Percentiles rank a stretch among this genome's conserved stretches.
Evolutionary conservation across 352 stramenopile genomes (phyloP).

Genomic region (Globisporangium orthogonon): DNA sequence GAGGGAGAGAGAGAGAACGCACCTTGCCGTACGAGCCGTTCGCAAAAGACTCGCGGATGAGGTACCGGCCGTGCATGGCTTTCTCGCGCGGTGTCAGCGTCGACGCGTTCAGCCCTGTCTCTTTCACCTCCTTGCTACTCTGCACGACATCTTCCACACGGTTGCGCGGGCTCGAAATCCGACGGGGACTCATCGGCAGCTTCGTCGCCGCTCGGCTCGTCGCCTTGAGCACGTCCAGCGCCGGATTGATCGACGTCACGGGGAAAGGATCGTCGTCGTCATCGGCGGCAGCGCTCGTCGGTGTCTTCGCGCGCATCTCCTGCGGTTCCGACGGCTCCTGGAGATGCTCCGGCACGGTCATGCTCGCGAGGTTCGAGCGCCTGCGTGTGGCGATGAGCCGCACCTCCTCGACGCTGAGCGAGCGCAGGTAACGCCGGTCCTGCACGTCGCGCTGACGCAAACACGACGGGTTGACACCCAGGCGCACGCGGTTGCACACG

Average conservation of each 20-base stretch:
- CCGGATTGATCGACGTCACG: constrained; percentile 7
- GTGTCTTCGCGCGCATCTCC: constrained; percentile 18
- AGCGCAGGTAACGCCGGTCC: constrained; percentile 38
- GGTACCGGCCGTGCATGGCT: constrained; percentile 61
- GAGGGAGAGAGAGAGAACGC: constrained; percentile 2
- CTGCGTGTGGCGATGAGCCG: constrained; percentile 35
- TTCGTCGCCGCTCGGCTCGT: constrained; percentile 1
- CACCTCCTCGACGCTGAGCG: constrained; percentile 43
- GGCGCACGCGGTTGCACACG: constrained; percentile 64
- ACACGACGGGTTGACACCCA: constrained; percentile 36
- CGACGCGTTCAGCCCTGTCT: constrained; percentile 18
- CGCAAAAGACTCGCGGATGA: constrained; percentile 69
- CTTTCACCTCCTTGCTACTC: constrained; percentile 7
- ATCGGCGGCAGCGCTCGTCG: background rate
- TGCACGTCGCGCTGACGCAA: constrained; percentile 33
- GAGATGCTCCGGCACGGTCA: background rate
- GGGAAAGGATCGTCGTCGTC: constrained; percentile 8
- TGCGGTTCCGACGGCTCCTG: constrained; percentile 3
- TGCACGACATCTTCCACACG: constrained; percentile 8
- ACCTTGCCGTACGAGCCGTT: constrained; percentile 65
- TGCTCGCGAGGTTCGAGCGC: constrained; percentile 12
- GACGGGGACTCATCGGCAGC: constrained; percentile 8
- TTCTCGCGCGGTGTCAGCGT: constrained; percentile 54
- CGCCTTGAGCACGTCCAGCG: constrained; percentile 5
- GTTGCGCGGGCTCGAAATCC: constrained; percentile 9